Evolutionary conservation across 2,329 filamentous ascomycete species (phyloP), one percentile per base, ranked within the genome.

Genomic region (Cercospora sp.): DNA sequence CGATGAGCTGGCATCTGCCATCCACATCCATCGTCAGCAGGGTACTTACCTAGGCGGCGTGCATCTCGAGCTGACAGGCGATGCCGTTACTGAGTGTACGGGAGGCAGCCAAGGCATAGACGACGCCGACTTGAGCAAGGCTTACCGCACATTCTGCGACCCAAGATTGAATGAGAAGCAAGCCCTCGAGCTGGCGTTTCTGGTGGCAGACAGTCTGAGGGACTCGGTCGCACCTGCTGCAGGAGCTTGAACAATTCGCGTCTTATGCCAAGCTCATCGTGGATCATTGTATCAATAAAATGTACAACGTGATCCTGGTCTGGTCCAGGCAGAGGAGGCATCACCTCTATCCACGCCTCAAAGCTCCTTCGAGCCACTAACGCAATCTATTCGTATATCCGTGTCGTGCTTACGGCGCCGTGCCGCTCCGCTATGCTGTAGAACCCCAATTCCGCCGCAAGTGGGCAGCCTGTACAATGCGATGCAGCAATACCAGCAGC

Each of bases 141-240:
- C 97, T 76, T 99, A 99, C 81, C 96, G 93, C 5, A 96, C 91
- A 42, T 98, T 94, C 83, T 99, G 95, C 79, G 95, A 99, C 79
- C 95, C 95, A 5, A 83, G 95, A 26, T 82, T 99, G 73, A 99
- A 99, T 77, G 95, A 98, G 85, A 97, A 98, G 83, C 95, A 99
- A 83, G 94, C 95, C 0, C 85, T 99, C 13, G 95, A 99, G 83
- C 81, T 98, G 78, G 94, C 95, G 0, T 99, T 99, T 79, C 81
- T 98, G 75, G 90, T 99, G 59, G 95, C 95, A 0, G 93, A 93
- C 5, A 77, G 75, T 68, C 76, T 64, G 28, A 58, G 62, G 16
- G 62, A 64, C 33, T 26, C 62, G 3, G 62, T 64, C 12, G 48
- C 31, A 33, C 48, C 62, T 39, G 30, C 48, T 58, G 33, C 16